phyloP scores from a whole-genome alignment of 1,284 basidiomycete genomes.

The Exsudoporus floridanus region DNA sequence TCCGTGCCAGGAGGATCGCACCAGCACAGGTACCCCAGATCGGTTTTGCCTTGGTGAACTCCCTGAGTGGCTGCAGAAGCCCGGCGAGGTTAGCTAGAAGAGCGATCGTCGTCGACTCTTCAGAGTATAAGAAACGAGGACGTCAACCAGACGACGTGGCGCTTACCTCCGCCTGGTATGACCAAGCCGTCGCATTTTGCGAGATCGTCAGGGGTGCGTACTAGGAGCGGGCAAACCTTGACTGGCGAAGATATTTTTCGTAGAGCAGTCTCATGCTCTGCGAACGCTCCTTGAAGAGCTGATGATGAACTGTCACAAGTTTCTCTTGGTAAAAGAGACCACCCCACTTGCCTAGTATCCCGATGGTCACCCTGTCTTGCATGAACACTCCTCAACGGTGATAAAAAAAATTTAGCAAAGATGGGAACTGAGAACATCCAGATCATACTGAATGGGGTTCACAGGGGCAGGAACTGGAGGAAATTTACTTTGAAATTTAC shows the following conservation, averaged over 20 bases:
- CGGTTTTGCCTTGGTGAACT: slow-evolving; percentile 67
- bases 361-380: slow-evolving; percentile 23
- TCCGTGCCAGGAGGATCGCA: slow-evolving; percentile 83
- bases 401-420: not conserved
- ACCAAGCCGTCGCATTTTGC: slow-evolving; percentile 80
- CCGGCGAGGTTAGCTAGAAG: slow-evolving; percentile 79
- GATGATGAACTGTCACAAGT: slow-evolving; percentile 2
- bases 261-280: slow-evolving; percentile 79
- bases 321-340: not conserved
- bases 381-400: slow-evolving; percentile 6
- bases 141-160: not conserved
- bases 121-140: slow-evolving; percentile 2
- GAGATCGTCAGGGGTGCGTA: slow-evolving; percentile 79
- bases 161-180: slow-evolving; percentile 84
- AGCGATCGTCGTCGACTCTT: slow-evolving; percentile 93
- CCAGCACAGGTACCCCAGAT: slow-evolving; percentile 98
- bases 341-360: slow-evolving; percentile 29
- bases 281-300: slow-evolving; percentile 94
- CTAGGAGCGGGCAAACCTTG: slow-evolving; percentile 56
- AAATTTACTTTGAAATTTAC: not conserved
- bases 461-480: not conserved
- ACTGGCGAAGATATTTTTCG: slow-evolving; percentile 52
- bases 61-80: slow-evolving; percentile 76
- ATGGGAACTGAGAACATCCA: not conserved
- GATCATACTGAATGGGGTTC: not conserved